A percentile compares a stretch with the other conserved stretches of the same genome.
phyloP scores from a whole-genome alignment of 257 asterid species.

The Ajuga chamaepitys region DNA sequence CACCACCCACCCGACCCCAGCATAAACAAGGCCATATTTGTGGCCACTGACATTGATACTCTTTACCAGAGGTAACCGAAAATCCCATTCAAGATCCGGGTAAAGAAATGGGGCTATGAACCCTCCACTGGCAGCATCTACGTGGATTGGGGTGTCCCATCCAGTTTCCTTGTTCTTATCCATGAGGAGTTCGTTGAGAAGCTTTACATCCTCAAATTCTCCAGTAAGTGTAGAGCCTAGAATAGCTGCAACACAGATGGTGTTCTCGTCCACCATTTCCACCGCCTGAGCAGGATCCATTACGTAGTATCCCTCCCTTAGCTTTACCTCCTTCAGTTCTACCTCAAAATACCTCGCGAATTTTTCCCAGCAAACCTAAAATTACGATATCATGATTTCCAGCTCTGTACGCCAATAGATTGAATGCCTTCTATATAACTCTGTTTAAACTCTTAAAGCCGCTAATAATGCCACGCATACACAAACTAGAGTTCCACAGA shows the following conservation, averaged over 20 bases:
- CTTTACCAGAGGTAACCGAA: constrained; percentile 66
- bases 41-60: constrained; percentile 83
- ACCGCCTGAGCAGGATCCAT: constrained; percentile 67
- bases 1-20: constrained; percentile 75
- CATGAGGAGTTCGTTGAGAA: constrained; percentile 45
- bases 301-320: constrained; percentile 58
- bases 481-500: not conserved
- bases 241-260: constrained; percentile 75
- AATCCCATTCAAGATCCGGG: constrained; percentile 81
- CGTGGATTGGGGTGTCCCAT: constrained; percentile 74
- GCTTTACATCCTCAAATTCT: constrained; percentile 76
- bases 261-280: constrained; percentile 71
- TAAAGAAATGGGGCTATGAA: constrained; percentile 66
- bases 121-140: constrained; percentile 90
- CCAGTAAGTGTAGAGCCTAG: constrained; percentile 73
- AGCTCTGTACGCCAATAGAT: too few relatives aligned
- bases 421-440: too few relatives aligned
- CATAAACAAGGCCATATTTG: constrained; percentile 73
- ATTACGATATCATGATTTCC: not conserved
- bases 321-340: constrained; percentile 67
- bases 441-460: too few relatives aligned
- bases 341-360: constrained; percentile 77
- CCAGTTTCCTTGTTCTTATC: constrained; percentile 60
- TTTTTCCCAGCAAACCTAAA: constrained; percentile 79
- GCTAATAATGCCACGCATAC: too few relatives aligned